Base-by-base conservation (phyloP, 768 basidiomycete species). In the Serendipita sp. region DNA sequence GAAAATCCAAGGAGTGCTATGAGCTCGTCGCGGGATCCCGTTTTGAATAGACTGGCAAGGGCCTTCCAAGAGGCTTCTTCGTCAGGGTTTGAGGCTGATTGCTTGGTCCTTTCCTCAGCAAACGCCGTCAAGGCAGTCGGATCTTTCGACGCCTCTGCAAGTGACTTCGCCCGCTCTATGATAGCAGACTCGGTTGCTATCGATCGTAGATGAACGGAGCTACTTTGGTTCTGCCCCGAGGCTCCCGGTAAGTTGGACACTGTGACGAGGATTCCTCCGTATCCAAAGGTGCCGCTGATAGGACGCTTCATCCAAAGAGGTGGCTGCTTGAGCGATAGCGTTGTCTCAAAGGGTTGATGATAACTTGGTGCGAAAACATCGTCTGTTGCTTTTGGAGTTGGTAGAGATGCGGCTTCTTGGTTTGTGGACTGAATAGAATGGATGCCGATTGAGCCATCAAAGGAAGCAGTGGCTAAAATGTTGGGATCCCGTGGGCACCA, bases 221-320 rank as follows among this genome's bases (percentile, higher is more conserved):
- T 82, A 71, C 86, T 89, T 71, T 95, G 92, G 61, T 83, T 78
- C 71, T 87, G 88, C 28, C 91, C 91, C 28, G 67, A 65, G n/a
- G 72, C 68, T 26, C 69, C 70, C 3, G 70, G 65, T 3, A 93
- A 77, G 70, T 95, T 95, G 60, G 81, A 82, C 2, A 92, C 83
- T 1, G 83, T 82, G 13, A 89, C 82, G 22, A 99, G 78, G 68
- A 86, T 83, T 30, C 95, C 95, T 2, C 93, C 90, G 67, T 93
- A 98, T 0, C 94, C 95, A 67, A 95, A 98, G 0, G 90, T 84
- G 53, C 76, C 80, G 0, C 86, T 84, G 0, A 80, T 77, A 0
- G 95, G 90, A 20, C 94, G 81, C 38, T 88, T 84, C 14, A 98
- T 81, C 96, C 95, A 98, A 69, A 91, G 94, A 0, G 95, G 95